Base-by-base conservation (phyloP, 768 basidiomycete genomes). In the Suillus bovinus region DNA sequence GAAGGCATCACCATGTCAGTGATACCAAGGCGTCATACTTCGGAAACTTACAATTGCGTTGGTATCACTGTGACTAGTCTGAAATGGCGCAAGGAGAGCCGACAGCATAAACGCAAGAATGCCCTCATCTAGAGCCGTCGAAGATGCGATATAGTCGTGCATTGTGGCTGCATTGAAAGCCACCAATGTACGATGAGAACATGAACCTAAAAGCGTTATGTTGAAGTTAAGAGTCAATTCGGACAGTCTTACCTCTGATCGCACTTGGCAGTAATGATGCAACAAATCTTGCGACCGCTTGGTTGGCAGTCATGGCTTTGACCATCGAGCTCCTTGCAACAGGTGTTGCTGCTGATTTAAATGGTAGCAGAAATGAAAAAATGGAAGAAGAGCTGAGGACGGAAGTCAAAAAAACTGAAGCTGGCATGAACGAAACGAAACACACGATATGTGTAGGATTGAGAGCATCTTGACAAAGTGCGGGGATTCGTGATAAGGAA, bases 391-490 rank as follows among this genome's bases (percentile, higher is more conserved):
- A 79, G 66, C 91, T 93, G 59, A 0, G 31, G 33, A 58, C 13
- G 24, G 13, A 39, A 64, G 42, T 64, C 67, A 52, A 63, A 55
- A 42, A 34, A n/a, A n/a, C n/a, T 11, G 33, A 17, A 13, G n/a
- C 14, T 16, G 38, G 7, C 3, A 3, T 8, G 3, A 11, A 38
- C 44, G 14, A 24, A 38, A 3, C 42, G 39, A 33, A 24, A 77
- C 86, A 29, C 66, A 92, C 91, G 82, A 80, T 61, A 94, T 83
- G 68, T 89, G 84, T 59, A 98, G 77, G 68, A 99, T 94, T 2
- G 91, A 86, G 29, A 97, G 80, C 82, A 98, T 93, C 68, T 97
- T 96, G 10, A 90, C 84, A 74, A 99, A 99, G 72, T 98, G 94
- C 0, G 92, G 88, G 5, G 96, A 91, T 67, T 96, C 93, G 69